These are phyloP conservation scores for Leptodermis oblonga DNA, from an alignment of 257 asterid species.

Conservation along the genomic window DNA sequence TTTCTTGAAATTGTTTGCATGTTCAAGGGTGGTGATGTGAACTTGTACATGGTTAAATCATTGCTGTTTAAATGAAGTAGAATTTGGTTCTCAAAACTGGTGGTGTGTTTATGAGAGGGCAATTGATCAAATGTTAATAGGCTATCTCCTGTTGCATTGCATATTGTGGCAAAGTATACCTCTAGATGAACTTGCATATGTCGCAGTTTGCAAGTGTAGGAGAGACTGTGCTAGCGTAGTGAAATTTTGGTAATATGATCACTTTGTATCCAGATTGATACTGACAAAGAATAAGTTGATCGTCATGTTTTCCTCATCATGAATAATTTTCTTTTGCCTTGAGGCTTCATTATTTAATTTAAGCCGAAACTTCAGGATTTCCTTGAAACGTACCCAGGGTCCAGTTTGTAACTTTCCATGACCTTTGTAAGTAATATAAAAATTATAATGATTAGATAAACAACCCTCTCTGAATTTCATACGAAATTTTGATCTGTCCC, in stretches of 20 bases:
- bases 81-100: background rate
- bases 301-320: background rate
- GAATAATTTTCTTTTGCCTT: background rate
- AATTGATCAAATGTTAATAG: background rate
- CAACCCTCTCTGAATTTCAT: background rate
- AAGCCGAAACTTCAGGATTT: background rate
- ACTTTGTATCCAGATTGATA: background rate
- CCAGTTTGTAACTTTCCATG: background rate
- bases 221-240: background rate
- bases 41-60: background rate
- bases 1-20: conserved; percentile 4
- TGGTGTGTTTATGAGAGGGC: background rate
- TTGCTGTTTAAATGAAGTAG: background rate
- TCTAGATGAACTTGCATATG: background rate
- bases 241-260: background rate
- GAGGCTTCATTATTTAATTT: background rate
- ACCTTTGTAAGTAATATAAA: background rate
- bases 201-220: background rate
- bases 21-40: background rate
- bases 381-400: background rate
- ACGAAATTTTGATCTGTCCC: background rate
- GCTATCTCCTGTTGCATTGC: background rate
- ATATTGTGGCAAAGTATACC: background rate
- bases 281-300: background rate
- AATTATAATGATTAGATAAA: background rate